phyloP scores from a whole-genome alignment of 2,329 filamentous ascomycete genomes.

The Dactylellina haptotyla region DNA sequence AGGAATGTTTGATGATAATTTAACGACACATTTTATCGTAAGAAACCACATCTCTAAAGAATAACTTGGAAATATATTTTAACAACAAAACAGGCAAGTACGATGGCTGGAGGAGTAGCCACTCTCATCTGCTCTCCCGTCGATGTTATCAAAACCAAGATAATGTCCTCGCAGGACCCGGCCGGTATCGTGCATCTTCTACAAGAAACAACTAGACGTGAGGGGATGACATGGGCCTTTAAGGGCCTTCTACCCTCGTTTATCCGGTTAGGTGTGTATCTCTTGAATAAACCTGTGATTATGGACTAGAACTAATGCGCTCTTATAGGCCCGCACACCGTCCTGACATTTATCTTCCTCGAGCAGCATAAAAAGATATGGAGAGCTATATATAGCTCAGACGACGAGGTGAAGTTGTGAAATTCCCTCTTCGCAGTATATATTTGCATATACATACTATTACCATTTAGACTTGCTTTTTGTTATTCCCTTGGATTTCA shows the following conservation, averaged over 20 bases:
- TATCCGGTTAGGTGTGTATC: slow-evolving; percentile 64
- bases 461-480: slow-evolving; percentile 14
- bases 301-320: not conserved
- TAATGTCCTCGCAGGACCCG: slow-evolving; percentile 75
- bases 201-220: slow-evolving; percentile 73
- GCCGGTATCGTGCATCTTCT: slow-evolving; percentile 70
- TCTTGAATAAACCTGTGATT: not conserved
- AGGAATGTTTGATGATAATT: slow-evolving; percentile 74
- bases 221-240: slow-evolving; percentile 85
- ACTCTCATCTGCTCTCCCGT: slow-evolving; percentile 84
- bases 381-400: slow-evolving; percentile 39
- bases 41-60: slow-evolving; percentile 70
- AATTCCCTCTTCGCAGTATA: not conserved
- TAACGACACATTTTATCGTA: slow-evolving; percentile 81
- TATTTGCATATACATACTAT: slow-evolving; percentile 31
- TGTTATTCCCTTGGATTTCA: not conserved
- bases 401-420: slow-evolving; percentile 23
- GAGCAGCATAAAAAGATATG: slow-evolving; percentile 84
- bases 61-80: not conserved
- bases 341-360: slow-evolving; percentile 85
- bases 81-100: slow-evolving; percentile 31
- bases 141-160: slow-evolving; percentile 87
- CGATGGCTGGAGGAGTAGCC: slow-evolving; percentile 73
- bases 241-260: slow-evolving; percentile 85
- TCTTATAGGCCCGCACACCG: slow-evolving; percentile 71